These are phyloP conservation scores for Raffaelea ambrosiae DNA, from an alignment of 2,329 filamentous ascomycete genomes.

Conservation along the genomic window DNA sequence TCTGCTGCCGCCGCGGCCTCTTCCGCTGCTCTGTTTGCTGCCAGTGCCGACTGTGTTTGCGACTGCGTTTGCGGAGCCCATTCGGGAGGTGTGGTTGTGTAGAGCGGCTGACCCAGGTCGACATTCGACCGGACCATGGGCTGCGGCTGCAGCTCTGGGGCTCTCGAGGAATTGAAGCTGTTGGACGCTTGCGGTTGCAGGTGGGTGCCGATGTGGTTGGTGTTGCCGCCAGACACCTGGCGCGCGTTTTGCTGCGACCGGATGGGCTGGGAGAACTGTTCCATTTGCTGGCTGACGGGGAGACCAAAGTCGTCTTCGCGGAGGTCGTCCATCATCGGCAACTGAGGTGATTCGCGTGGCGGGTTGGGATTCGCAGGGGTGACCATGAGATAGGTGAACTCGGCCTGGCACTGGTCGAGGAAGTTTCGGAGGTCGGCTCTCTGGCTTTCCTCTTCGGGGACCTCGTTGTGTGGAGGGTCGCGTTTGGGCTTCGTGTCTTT, in stretches of 20 bases:
- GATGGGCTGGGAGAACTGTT: slow-evolving; percentile 13
- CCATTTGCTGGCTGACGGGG: slow-evolving; percentile 30
- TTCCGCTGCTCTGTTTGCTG: not conserved
- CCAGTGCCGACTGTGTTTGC: not conserved
- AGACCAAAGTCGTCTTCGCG: slow-evolving; percentile 45
- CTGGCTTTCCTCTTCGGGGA: slow-evolving; percentile 40
- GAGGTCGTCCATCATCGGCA: slow-evolving; percentile 52
- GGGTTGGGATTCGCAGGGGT: slow-evolving; percentile 57
- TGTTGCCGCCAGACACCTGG: slow-evolving; percentile 37
- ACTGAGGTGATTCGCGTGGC: slow-evolving; percentile 48
- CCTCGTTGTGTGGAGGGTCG: slow-evolving; percentile 36
- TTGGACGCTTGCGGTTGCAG: slow-evolving; percentile 27
- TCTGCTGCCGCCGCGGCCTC: not conserved
- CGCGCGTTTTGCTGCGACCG: slow-evolving; percentile 46
- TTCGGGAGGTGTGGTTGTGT: slow-evolving; percentile 17
- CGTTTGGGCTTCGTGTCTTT: slow-evolving; percentile 27
- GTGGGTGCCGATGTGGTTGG: slow-evolving; percentile 46
- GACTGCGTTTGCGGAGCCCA: slow-evolving; percentile 18
- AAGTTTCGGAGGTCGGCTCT: slow-evolving; percentile 50
- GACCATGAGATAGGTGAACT: slow-evolving; percentile 61
- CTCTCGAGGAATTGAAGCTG: slow-evolving; percentile 24
- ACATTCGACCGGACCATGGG: slow-evolving; percentile 46
- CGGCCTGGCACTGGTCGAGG: slow-evolving; percentile 55
- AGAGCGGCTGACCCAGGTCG: slow-evolving; percentile 30
- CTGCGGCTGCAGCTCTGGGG: slow-evolving; percentile 31